Evolutionary conservation across 768 basidiomycete genomes (phyloP).

Genomic region (Mycena filopes): DNA sequence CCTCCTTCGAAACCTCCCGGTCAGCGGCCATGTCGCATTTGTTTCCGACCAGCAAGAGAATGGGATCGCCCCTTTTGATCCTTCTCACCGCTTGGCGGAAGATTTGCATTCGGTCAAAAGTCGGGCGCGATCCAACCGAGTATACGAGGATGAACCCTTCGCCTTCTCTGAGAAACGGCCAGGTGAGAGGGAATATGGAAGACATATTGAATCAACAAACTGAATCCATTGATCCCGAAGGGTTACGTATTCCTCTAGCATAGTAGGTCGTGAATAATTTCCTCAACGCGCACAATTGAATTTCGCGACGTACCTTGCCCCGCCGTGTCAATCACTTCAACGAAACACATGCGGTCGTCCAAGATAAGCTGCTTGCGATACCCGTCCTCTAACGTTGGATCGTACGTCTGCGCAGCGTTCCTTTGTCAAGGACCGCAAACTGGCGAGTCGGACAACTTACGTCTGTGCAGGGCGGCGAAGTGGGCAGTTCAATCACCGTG

Average conservation of each 20-base stretch:
- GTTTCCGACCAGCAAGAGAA: slow-evolving; percentile 96
- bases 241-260: slow-evolving; percentile 94
- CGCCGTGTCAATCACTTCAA: slow-evolving; percentile 97
- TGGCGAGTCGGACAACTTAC: slow-evolving; percentile 23
- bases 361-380: slow-evolving; percentile 96
- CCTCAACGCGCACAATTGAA: slow-evolving; percentile 14
- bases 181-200: slow-evolving; percentile 11
- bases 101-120: slow-evolving; percentile 89
- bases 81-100: slow-evolving; percentile 91
- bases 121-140: slow-evolving; percentile 91
- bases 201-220: slow-evolving; percentile 57
- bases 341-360: slow-evolving; percentile 94
- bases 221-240: slow-evolving; percentile 98
- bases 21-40: slow-evolving; percentile 94
- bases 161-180: slow-evolving; percentile 74
- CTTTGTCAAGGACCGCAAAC: too few relatives aligned
- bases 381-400: slow-evolving; percentile 98
- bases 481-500: slow-evolving; percentile 17
- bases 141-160: slow-evolving; percentile 98
- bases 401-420: slow-evolving; percentile 98
- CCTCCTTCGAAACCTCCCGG: slow-evolving; percentile 91
- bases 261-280: slow-evolving; percentile 32
- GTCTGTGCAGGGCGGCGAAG: slow-evolving; percentile 20
- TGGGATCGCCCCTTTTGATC: slow-evolving; percentile 86
- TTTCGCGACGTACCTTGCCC: slow-evolving; percentile 80